Percentiles rank a stretch among this genome's conserved stretches.
These are phyloP conservation scores for Elaphomyces granulatus DNA, from an alignment of 495 filamentous ascomycete genomes.

Conservation along the genomic window DNA sequence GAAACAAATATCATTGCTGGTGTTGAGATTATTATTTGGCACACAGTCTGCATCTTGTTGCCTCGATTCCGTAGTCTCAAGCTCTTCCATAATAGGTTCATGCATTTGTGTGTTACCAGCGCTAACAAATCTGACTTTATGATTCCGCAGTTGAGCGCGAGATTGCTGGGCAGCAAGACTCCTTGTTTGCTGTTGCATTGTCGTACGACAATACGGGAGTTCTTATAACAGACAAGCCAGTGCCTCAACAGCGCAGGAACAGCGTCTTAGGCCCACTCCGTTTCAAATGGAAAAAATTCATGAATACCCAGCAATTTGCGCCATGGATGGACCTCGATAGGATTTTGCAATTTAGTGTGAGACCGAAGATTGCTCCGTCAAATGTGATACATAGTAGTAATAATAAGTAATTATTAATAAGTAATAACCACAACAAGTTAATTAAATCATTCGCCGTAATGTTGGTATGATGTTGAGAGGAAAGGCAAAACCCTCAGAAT, in stretches of 20 bases:
- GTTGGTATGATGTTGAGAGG: no score
- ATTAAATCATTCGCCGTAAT: no score
- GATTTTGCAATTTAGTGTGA: no score
- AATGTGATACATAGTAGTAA: no score
- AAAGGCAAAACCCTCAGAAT: no score
- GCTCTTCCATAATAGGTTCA: not conserved
- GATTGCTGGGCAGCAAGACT: not conserved
- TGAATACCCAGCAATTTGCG: no score
- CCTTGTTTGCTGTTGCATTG: not conserved
- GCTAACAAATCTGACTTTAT: not conserved
- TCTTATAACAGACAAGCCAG: not conserved
- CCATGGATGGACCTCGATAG: no score
- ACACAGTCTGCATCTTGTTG: not conserved
- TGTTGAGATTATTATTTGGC: not conserved
- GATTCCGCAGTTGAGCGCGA: not conserved
- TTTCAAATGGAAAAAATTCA: no score
- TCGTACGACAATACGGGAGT: not conserved
- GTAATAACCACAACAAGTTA: no score
- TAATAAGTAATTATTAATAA: no score
- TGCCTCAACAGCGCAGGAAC: not conserved
- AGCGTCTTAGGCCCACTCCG: no score
- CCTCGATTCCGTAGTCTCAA: not conserved
- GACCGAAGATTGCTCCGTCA: no score
- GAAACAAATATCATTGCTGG: not conserved
- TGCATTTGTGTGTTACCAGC: not conserved